These are phyloP conservation scores for Hanseniaspora meyeri DNA, from an alignment of 805 yeast species.

Conservation along the genomic window DNA sequence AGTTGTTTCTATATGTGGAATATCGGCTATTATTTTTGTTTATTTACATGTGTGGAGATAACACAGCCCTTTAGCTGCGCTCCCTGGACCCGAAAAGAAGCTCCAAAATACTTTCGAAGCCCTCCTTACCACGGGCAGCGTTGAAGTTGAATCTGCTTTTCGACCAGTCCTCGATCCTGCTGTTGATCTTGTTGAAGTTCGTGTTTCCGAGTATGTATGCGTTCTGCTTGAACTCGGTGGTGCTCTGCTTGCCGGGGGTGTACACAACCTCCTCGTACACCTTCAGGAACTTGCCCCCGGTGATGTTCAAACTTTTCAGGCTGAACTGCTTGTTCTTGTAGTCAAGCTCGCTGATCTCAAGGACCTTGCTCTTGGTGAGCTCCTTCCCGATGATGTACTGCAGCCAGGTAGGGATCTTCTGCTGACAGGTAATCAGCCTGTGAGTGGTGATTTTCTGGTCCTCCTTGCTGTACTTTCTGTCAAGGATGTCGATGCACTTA, in stretches of 20 bases:
- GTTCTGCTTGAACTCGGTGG: constrained; percentile 62
- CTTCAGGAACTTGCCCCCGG: constrained; percentile 59
- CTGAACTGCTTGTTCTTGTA: constrained; percentile 48
- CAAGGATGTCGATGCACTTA: constrained; percentile 77
- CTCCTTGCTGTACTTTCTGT: constrained; percentile 50
- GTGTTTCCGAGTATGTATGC: constrained; percentile 87
- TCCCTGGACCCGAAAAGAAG: constrained; percentile 23
- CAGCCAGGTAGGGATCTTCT: constrained; percentile 76
- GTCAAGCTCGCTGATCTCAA: constrained; percentile 83
- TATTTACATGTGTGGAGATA: background rate
- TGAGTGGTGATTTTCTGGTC: constrained; percentile 59
- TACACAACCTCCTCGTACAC: constrained; percentile 85
- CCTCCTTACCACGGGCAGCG: constrained; percentile 68
- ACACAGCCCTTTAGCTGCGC: background rate
- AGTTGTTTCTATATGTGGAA: background rate
- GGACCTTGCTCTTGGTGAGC: constrained; percentile 54
- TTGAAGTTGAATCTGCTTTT: constrained; percentile 80
- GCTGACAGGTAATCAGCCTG: constrained; percentile 78
- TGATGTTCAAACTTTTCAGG: constrained; percentile 76
- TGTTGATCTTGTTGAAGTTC: constrained; percentile 54
- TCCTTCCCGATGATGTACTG: constrained; percentile 58
- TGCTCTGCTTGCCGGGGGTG: constrained; percentile 41
- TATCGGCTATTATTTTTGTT: background rate
- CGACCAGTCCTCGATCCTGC: constrained; percentile 83
- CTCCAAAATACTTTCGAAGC: constrained; percentile 70